These are phyloP conservation scores for Gloeophyllum trabeum DNA, from an alignment of 768 basidiomycete species.

Conservation along the genomic window DNA sequence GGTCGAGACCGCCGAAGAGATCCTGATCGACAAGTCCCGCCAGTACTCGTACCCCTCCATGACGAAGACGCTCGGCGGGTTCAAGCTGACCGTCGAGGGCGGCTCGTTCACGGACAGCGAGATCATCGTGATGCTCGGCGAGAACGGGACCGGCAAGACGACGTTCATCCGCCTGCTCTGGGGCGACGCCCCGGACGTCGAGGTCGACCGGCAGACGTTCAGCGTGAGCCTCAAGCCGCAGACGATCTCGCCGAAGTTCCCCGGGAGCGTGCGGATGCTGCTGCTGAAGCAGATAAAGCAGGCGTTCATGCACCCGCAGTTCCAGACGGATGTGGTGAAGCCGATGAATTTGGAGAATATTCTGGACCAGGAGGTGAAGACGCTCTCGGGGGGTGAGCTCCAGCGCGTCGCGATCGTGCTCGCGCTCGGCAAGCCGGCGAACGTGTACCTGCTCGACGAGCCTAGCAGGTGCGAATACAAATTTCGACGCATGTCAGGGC, in stretches of 20 bases:
- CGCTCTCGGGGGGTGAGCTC: constrained; percentile 94
- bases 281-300: constrained; percentile 89
- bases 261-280: constrained; percentile 92
- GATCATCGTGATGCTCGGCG: constrained; percentile 98
- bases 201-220: constrained; percentile 72
- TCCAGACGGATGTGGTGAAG: constrained; percentile 96
- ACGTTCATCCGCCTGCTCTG: constrained; percentile 94
- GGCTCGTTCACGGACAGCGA: constrained; percentile 98
- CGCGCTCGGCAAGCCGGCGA: constrained; percentile 77
- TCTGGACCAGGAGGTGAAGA: constrained; percentile 97
- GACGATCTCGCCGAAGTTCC: constrained; percentile 96
- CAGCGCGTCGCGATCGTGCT: constrained; percentile 96
- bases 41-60: constrained; percentile 90
- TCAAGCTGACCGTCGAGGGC: constrained; percentile 88
- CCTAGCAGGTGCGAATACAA: constrained; percentile 48
- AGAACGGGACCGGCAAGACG: constrained; percentile 99
- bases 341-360: constrained; percentile 93
- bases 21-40: constrained; percentile 76
- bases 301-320: constrained; percentile 98
- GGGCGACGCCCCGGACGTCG: constrained; percentile 82
- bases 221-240: constrained; percentile 96
- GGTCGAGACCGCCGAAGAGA: constrained; percentile 90
- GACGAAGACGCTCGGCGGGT: constrained; percentile 92
- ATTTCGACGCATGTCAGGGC: constrained; percentile 1
- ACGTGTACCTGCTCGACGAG: constrained; percentile 94